Evolutionary conservation across 352 stramenopile species (phyloP), one percentile per base, ranked within the genome.

Genomic region (Bremia lactucae): DNA sequence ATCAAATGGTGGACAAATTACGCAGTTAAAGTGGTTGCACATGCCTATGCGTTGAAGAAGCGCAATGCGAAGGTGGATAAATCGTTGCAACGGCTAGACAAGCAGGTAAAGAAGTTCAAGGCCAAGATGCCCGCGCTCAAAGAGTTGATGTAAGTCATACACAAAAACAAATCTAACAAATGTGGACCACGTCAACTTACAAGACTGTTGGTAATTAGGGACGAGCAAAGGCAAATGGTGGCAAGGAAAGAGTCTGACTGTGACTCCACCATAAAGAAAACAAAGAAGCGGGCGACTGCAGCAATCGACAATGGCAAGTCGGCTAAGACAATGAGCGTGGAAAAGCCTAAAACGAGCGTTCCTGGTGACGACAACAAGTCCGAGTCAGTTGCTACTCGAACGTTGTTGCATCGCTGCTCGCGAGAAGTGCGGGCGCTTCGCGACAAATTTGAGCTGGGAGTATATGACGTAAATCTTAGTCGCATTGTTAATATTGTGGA

Each of bases 401-500:
- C 55, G 21, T 22, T 67, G 13, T 35, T 74, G 28, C 42, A 51
- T 2, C 58, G 47, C 11, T 73, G 55, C 24, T 42, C 52, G 15
- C 38, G 43, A 6, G 55, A 63, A 18, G 51, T 79, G 19, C 60
- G 49, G 19, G 49, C 36, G 20, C 37, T 74, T 25, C 49, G 58
- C 35, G 61, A 69, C 26, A 59, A 62, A 42, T 79, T 79, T 37
- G 43, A 66, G 8, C 36, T 72, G 19, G 49, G 44, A 4, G 46
- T 55, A 7, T 79, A 63, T 26, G 64, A 79, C 23, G 41, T 52
- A 35, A 67, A 55, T 16, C 42, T 86, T 19, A 76, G 59, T 42
- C 55, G 62, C 10, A 49, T 70, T 33, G 67, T 76, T 9, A 64
- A 62, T 1, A 45, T 78, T n/a, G 55, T 76, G 31, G 54, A 70